Percentiles rank a stretch among this genome's conserved stretches.
Evolutionary conservation across 768 basidiomycete genomes (phyloP).

Genomic region (Stropharia rugosoannulata): DNA sequence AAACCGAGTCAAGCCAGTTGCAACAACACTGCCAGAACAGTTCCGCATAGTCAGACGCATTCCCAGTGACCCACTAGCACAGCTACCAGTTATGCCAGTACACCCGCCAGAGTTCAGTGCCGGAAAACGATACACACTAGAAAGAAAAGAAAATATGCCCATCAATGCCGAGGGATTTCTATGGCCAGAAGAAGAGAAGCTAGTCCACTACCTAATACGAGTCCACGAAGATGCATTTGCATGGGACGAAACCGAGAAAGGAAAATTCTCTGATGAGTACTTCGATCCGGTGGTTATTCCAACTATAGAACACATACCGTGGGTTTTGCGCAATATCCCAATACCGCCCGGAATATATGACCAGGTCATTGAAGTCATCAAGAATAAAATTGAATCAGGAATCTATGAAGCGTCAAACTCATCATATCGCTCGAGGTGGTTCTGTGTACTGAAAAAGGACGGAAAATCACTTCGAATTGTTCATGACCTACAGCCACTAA

Average conservation of each 20-base stretch:
- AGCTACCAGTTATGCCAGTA: too few species aligned
- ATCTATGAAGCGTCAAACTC: constrained; percentile 35
- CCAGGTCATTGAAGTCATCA: constrained; percentile 27
- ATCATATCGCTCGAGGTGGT: constrained; percentile 36
- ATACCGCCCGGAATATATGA: constrained; percentile 31
- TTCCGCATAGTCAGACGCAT: too few species aligned
- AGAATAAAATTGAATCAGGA: constrained; percentile 31
- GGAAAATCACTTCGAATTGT: constrained; percentile 30
- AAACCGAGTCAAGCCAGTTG: constrained; percentile 5
- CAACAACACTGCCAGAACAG: too few species aligned
- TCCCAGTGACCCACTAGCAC: too few species aligned
- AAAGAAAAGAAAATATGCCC: constrained; percentile 12
- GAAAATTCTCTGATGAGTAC: constrained; percentile 11
- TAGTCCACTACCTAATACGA: constrained; percentile 31
- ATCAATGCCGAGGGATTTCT: constrained; percentile 15
- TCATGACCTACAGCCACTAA: constrained; percentile 37
- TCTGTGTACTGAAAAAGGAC: constrained; percentile 36
- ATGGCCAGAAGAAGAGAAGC: constrained; percentile 25
- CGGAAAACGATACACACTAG: constrained; percentile 15
- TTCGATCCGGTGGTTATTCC: constrained; percentile 29
- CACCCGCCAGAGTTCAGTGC: constrained; percentile 23
- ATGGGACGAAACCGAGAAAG: constrained; percentile 12
- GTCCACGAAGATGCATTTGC: constrained; percentile 17
- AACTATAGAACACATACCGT: constrained; percentile 32
- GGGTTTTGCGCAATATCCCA: constrained; percentile 30